A percentile compares a stretch with the other conserved stretches of the same genome.
Evolutionary conservation across 345 rosid species (phyloP).

Genomic region (Populus euphratica): DNA sequence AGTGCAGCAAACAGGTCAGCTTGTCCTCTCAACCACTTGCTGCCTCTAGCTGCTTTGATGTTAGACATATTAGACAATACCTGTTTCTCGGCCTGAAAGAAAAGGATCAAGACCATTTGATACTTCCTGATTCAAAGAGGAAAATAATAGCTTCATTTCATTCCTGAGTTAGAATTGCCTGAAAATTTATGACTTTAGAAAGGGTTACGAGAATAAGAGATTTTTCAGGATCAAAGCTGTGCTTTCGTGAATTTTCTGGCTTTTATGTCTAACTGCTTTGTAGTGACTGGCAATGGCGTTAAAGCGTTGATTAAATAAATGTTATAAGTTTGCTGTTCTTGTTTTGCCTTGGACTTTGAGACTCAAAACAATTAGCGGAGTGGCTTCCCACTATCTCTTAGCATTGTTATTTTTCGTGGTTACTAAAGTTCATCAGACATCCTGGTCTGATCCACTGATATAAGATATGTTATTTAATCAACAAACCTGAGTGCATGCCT

Average conservation of each 20-base stretch:
- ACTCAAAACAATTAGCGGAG: background rate
- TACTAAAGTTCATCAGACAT: background rate
- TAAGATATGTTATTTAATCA: no score
- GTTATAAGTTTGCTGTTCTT: background rate
- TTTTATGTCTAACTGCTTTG: background rate
- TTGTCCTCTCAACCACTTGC: constrained; percentile 4
- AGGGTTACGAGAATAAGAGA: background rate
- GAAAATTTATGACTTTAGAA: background rate
- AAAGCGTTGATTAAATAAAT: background rate
- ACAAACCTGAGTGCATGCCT: background rate
- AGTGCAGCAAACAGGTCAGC: constrained; percentile 82
- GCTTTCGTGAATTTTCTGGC: background rate
- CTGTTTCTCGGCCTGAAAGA: background rate
- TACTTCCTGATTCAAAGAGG: background rate
- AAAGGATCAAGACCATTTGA: background rate
- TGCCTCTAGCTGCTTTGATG: background rate
- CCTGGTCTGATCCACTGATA: background rate
- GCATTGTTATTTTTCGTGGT: background rate
- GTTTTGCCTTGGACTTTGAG: background rate
- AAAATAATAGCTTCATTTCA: background rate
- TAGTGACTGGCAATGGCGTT: background rate
- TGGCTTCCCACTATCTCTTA: background rate
- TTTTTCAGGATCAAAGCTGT: background rate
- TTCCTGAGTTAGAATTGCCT: no score
- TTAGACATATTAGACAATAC: background rate